Evolutionary conservation across 257 asterid genomes (phyloP), one percentile per base, ranked within the genome.

Genomic region (Jasminum sambac): DNA sequence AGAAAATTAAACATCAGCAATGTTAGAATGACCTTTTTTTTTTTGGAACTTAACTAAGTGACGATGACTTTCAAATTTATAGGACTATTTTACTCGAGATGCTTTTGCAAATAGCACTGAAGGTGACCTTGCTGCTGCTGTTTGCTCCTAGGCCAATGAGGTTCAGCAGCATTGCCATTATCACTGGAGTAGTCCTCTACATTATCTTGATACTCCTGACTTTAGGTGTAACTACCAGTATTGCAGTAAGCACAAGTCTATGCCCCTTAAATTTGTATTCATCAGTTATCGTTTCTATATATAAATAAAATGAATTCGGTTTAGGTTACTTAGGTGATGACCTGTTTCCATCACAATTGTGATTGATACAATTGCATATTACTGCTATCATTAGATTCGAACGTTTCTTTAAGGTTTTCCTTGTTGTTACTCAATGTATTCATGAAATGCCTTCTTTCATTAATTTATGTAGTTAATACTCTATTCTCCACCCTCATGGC

Each of bases 131-230:
- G 89, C 99, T 42, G 64, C 24, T 25, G 48, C 80, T 75, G 91
- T 91, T 70, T 94, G 99, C 84, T 75, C 90, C 58, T 94, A 97
- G 99, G 63, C 99, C 0, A 97, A 94, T 71, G 73, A 88, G 73
- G 72, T 91, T 80, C 78, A 83, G 74, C 71, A 34, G 57, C 63
- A 74, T 19, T 66, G n/a, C 68, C 92, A 86, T 83, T 89, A 91
- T 77, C 84, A 82, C 73, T 91, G 99, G 99, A 91, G 96, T 73
- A 77, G 83, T 38, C 74, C 90, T 61, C 83, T 94, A 76, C 99
- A 94, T 78, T 94, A 81, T 74, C 82, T 84, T 5, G 95, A 94
- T 75, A 94, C 99, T 52, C 99, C 99, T 64, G 99, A 94, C 77
- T 94, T 91, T 75, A 71, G 86, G 70, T 94, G 99, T 82, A 94